Evolutionary conservation across 2,329 filamentous ascomycete genomes (phyloP).

Genomic region (Aspergillus pseudotamarii): DNA sequence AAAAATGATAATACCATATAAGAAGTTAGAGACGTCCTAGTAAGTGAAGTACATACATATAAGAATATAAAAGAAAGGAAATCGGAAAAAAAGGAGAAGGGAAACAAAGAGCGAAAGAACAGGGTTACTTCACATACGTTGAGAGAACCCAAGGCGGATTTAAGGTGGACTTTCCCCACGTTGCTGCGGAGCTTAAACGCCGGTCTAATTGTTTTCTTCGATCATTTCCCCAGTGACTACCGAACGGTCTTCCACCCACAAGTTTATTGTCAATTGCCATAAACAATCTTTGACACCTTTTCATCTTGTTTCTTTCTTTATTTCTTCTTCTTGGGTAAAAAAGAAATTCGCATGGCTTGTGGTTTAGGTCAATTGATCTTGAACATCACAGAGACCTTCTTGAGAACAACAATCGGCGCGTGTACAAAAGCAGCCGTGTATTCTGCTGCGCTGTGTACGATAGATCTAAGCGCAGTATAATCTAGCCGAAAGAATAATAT

Average conservation of each 20-base stretch:
- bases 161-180: neutral
- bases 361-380: neutral
- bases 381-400: neutral
- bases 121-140: too few relatives aligned
- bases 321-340: neutral
- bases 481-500: neutral
- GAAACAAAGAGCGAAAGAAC: too few relatives aligned
- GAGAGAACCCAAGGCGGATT: neutral
- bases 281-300: neutral
- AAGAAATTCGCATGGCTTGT: neutral
- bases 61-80: neutral
- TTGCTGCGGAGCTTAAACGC: conserved; percentile 5
- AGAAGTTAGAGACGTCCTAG: neutral
- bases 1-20: neutral
- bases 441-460: neutral
- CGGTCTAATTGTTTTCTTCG: neutral
- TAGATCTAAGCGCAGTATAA: neutral
- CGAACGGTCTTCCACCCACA: neutral
- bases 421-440: neutral
- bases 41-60: neutral
- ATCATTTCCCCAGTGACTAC: neutral
- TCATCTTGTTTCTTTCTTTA: neutral
- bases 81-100: neutral
- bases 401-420: neutral
- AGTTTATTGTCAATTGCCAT: neutral